Evolutionary conservation across 106 monocot genomes (phyloP).

Genomic region (Phalaenopsis equestris): DNA sequence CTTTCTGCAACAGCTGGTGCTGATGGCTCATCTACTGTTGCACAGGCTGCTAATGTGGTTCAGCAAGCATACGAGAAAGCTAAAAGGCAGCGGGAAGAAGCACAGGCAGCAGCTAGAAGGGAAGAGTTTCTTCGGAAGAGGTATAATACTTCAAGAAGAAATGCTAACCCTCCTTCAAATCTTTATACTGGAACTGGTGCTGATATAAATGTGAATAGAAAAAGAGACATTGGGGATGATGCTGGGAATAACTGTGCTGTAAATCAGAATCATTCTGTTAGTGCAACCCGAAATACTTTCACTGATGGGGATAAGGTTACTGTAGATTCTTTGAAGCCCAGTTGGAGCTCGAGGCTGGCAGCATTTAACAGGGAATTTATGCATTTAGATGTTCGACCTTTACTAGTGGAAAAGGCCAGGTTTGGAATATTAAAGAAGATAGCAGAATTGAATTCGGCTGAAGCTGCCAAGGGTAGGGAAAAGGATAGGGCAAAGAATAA

Average conservation of each 20-base stretch:
- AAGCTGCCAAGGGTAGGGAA: slow-evolving; percentile 14
- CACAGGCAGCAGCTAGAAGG: slow-evolving; percentile 27
- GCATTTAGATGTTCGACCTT: slow-evolving; percentile 8
- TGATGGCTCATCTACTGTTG: slow-evolving; percentile 11
- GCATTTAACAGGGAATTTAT: slow-evolving; percentile 11
- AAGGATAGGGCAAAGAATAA: slow-evolving; percentile 16
- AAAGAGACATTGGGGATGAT: slow-evolving; percentile 13
- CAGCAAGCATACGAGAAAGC: slow-evolving; percentile 49
- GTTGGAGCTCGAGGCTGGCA: slow-evolving; percentile 1
- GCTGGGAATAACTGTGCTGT: neutral
- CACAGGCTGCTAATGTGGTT: slow-evolving; percentile 28
- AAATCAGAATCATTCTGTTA: neutral
- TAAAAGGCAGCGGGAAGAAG: slow-evolving; percentile 34
- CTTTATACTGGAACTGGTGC: slow-evolving; percentile 3
- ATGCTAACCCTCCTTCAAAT: neutral
- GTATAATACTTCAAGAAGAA: slow-evolving; percentile 7
- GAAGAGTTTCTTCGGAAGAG: slow-evolving; percentile 21
- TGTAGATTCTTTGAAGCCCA: slow-evolving; percentile 6
- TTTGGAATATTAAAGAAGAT: slow-evolving; percentile 15
- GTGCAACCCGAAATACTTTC: neutral
- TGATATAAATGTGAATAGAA: slow-evolving; percentile 9
- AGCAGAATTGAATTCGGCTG: slow-evolving; percentile 15
- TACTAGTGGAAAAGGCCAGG: slow-evolving; percentile 19
- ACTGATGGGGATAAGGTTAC: neutral
- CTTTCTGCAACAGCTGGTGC: slow-evolving; percentile 8